Conservation (phyloP, 768 basidiomycete genomes). For the Lyophyllum semitale region DNA sequence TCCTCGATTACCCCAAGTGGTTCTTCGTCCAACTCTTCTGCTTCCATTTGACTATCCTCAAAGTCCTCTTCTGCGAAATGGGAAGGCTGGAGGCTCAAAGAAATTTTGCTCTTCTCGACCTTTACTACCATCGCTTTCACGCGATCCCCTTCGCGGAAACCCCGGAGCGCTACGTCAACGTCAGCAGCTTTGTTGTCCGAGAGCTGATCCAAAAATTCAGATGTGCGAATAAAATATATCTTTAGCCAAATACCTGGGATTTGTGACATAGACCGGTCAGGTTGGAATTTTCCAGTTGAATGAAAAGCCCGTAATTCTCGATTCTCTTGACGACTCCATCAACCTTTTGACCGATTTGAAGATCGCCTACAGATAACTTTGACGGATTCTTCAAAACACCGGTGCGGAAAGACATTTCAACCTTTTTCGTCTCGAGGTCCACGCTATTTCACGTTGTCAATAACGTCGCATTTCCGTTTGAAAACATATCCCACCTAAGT, state of each 20-base stretch:
- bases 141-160: slow-evolving; percentile 84
- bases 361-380: slow-evolving; percentile 49
- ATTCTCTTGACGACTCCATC: slow-evolving; percentile 77
- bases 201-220: slow-evolving; percentile 48
- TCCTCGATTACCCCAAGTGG: slow-evolving; percentile 32
- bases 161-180: slow-evolving; percentile 71
- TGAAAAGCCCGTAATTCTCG: slow-evolving; percentile 91
- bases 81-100: slow-evolving; percentile 89
- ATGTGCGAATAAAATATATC: not conserved
- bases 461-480: not conserved
- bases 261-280: slow-evolving; percentile 93
- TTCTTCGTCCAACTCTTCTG: slow-evolving; percentile 24
- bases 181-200: slow-evolving; percentile 88
- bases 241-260: slow-evolving; percentile 62
- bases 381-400: slow-evolving; percentile 49
- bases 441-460: slow-evolving; percentile 48
- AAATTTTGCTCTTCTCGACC: slow-evolving; percentile 76
- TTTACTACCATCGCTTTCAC: slow-evolving; percentile 79
- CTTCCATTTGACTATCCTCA: slow-evolving; percentile 32
- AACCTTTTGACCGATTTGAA: slow-evolving; percentile 80
- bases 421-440: slow-evolving; percentile 67
- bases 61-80: slow-evolving; percentile 75
- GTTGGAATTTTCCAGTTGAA: slow-evolving; percentile 83
- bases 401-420: slow-evolving; percentile 90
- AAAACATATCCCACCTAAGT: slow-evolving; percentile 52